These are phyloP conservation scores for Xenoacremonium recifei DNA, from an alignment of 2,329 filamentous ascomycete species.

Conservation along the genomic window DNA sequence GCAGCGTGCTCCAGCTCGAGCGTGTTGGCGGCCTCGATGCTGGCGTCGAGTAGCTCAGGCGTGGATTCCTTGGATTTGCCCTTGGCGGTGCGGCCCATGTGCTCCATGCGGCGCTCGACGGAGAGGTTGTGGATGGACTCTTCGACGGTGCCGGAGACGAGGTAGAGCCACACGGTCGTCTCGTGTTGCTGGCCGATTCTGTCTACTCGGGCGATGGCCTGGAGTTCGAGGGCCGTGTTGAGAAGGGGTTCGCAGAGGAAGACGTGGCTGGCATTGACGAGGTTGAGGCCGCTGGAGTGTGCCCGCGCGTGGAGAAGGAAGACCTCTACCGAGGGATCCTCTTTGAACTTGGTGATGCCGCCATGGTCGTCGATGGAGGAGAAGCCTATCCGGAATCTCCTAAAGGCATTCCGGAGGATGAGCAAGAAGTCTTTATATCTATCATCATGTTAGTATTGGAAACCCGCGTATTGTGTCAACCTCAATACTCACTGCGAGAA, in stretches of 20 bases:
- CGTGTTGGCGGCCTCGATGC: conserved; percentile 80
- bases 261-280: conserved; percentile 90
- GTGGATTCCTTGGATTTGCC: conserved; percentile 40
- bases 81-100: conserved; percentile 55
- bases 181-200: conserved; percentile 85
- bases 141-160: conserved; percentile 88
- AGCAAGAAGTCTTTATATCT: conserved; percentile 74
- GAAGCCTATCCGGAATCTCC: conserved; percentile 69
- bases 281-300: conserved; percentile 83
- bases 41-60: conserved; percentile 54
- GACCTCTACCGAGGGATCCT: conserved; percentile 71
- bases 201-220: conserved; percentile 92
- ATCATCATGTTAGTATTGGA: conserved; percentile 8
- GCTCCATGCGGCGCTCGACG: conserved; percentile 72
- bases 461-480: too few relatives aligned
- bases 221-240: conserved; percentile 89
- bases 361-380: conserved; percentile 66
- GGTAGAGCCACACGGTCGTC: conserved; percentile 94
- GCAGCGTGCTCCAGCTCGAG: conserved; percentile 75
- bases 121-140: conserved; percentile 89
- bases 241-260: conserved; percentile 93
- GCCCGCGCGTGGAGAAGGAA: conserved; percentile 88
- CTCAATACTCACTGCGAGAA: conserved; percentile 80
- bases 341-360: conserved; percentile 75
- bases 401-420: conserved; percentile 70